Evolutionary conservation across 352 stramenopile species (phyloP), one percentile per base, ranked within the genome.

Genomic region (Globisporangium camurandrum): DNA sequence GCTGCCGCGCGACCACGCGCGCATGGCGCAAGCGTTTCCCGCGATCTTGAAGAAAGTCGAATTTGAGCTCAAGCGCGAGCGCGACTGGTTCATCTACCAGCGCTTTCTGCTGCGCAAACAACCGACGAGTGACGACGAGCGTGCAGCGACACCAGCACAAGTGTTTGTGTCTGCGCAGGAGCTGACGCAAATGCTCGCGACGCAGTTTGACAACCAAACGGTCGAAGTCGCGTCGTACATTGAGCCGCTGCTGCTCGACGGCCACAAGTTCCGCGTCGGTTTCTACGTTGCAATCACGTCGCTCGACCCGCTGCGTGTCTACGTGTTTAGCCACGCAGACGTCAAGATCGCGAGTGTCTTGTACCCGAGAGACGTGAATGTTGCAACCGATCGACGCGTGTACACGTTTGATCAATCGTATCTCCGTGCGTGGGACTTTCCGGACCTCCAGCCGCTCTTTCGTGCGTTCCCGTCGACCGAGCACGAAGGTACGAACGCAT

Each of bases 271-370:
- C 56, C 72, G 83, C 44, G 77, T 94, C 30, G 77, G 86, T 2
- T 87, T 95, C 54, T 96, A 95, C 59, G 86, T 95, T 20, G 64
- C 69, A 5, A 64, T 96, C 23, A 90, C 83, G 17, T 95, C 75
- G 34, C 53, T 91, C 1, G 69, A 96, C 36, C 86, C 87, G 7
- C 67, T 96, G 20, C 79, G 80, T 1, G 66, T 95, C 16, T 95
- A 95, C 50, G 67, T 89, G 45, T 92, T 91, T 54, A 63, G 71
- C 49, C 69, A 93, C 51, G 74, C 79, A 7, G 42, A 75, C 26
- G 74, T 94, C 51, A 73, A 83, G 52, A 80, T 95, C 44, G 73
- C 76, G 20, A 88, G 85, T 51, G 53, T 51, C 0, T 31, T 68
- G 46, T 95, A 92, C 52, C 74, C 81, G 20, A 60, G 50, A 7